phyloP scores from a whole-genome alignment of 805 yeast species.

The Hanseniaspora opuntiae region DNA sequence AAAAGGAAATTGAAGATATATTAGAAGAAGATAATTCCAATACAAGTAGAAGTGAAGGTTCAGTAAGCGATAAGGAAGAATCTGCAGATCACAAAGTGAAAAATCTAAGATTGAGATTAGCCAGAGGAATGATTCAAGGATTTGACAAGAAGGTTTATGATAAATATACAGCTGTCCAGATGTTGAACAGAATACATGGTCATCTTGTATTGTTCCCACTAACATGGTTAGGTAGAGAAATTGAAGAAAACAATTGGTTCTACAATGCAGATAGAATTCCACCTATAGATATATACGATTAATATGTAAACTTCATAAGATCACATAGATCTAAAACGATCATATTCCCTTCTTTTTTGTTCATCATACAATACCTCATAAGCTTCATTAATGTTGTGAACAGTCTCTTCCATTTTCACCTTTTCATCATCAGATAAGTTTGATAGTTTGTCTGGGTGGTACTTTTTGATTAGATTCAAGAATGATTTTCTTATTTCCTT shows the following conservation, averaged over 20 bases:
- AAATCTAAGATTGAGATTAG: constrained; percentile 22
- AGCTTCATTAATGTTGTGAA: constrained; percentile 88
- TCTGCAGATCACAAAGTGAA: constrained; percentile 1
- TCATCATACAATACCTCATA: constrained; percentile 70
- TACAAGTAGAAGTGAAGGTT: not conserved
- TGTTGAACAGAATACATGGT: constrained; percentile 64
- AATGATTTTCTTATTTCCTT: constrained; percentile 69
- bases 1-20: constrained; percentile 22
- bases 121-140: constrained; percentile 23
- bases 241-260: constrained; percentile 89
- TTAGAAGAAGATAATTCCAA: not conserved
- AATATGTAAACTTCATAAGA: not conserved
- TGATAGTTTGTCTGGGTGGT: constrained; percentile 85
- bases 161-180: constrained; percentile 59
- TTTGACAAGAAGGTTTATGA: constrained; percentile 44
- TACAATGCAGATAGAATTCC: constrained; percentile 87
- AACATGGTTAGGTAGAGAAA: constrained; percentile 77
- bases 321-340: constrained; percentile 28
- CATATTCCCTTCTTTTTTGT: constrained; percentile 52
- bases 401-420: constrained; percentile 62
- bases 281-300: constrained; percentile 87
- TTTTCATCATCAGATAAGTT: constrained; percentile 42
- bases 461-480: constrained; percentile 60
- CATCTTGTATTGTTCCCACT: constrained; percentile 84
- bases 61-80: not conserved